A percentile compares a stretch with the other conserved stretches of the same genome.
phyloP scores from a whole-genome alignment of 1,139 yeast species.

The Pichia sp. region DNA sequence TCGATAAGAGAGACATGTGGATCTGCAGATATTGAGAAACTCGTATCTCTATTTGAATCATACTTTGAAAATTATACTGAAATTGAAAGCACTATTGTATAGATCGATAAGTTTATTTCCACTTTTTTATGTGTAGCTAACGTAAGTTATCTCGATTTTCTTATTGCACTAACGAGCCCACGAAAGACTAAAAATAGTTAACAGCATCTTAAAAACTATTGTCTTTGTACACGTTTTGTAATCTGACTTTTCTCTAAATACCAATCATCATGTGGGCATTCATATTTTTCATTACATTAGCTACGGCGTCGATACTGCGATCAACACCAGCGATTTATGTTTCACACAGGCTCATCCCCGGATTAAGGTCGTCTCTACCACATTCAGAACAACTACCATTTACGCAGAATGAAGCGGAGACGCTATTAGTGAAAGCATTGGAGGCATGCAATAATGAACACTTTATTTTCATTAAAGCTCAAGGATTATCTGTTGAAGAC shows the following conservation, averaged over 20 bases:
- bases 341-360: constrained; percentile 30
- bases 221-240: background rate
- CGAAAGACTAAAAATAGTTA: too few relatives aligned
- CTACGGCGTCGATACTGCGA: background rate
- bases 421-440: constrained; percentile 41
- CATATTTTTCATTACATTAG: background rate
- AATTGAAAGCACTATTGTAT: constrained; percentile 25
- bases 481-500: constrained; percentile 59
- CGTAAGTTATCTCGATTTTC: too few relatives aligned
- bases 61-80: constrained; percentile 45
- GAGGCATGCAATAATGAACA: constrained; percentile 65
- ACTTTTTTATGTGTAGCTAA: too few relatives aligned
- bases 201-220: too few relatives aligned
- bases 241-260: background rate
- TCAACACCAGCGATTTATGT: constrained; percentile 21
- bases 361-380: constrained; percentile 30
- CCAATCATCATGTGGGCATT: background rate
- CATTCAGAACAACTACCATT: constrained; percentile 30
- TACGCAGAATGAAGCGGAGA: constrained; percentile 36
- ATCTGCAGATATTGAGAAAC: constrained; percentile 57
- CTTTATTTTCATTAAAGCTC: constrained; percentile 59
- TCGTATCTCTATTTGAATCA: constrained; percentile 53
- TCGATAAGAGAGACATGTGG: constrained; percentile 94
- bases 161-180: too few relatives aligned
- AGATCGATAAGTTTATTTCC: too few relatives aligned